Base-by-base conservation (phyloP, 2,329 filamentous ascomycete species). In the Alternaria sp. region DNA sequence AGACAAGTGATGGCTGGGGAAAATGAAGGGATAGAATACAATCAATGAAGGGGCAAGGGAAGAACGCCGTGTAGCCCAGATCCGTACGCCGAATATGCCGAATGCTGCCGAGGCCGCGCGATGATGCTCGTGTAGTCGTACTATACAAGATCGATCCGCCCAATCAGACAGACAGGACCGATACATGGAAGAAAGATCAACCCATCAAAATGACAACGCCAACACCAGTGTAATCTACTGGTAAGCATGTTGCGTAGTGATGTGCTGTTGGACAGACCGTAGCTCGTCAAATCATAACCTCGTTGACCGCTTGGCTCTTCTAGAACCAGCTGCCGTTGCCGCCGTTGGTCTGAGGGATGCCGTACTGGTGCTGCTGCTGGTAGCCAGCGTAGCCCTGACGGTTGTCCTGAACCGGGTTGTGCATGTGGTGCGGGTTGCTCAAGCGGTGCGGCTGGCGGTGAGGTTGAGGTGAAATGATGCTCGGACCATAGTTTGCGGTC, bases 261-360 rank as follows among this genome's bases (percentile, higher is more conserved):
- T 71, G 57, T 63, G 59, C 50, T 62, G 68, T 53, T 64, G 51
- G 60, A 63, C 65, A 64, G 66, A 73, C 73, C 75, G 74, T 87
- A 83, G 73, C 84, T 86, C 59, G 85, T 83, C 13, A 86, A 66
- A 83, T 85, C 67, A 81, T 82, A 64, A 82, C 79, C 70, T 86
- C 85, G 72, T 87, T 67, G 70, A 59, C 54, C 55, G 57, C 65
- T 61, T 61, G 55, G 52, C 44, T 40, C 17, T 46, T 40, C 47
- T 63, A 63, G 36, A 63, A 63, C 61, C 61, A 63, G n/a, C 44
- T 53, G 26, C 61, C 61, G 23, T 62, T 57, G 13, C 55, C 49
- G 21, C 55, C 49, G 12, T 62, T 62, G 40, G 56, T 8, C 26
- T 62, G 47, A 64, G 65, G 19, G 80, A 66, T 52, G 53, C 75